phyloP scores from a whole-genome alignment of 257 asterid species.

The Plantago elongata region DNA sequence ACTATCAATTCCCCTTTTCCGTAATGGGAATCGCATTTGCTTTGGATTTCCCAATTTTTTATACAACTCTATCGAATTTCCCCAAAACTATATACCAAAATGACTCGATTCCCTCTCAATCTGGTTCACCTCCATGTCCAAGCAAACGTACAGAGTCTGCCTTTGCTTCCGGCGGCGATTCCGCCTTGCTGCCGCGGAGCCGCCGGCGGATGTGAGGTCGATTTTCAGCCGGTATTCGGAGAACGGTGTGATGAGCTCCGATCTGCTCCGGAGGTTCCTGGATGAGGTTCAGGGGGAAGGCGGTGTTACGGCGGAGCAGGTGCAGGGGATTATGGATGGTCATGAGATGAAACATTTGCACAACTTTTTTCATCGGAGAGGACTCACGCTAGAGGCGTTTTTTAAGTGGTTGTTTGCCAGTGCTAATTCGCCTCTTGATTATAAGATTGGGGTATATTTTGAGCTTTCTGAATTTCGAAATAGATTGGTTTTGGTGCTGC shows the following conservation, averaged over 20 bases:
- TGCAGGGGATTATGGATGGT: constrained; percentile 43
- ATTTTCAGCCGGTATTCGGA: constrained; percentile 43
- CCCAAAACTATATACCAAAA: background rate
- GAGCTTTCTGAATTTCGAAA: too few species aligned
- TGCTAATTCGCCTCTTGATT: constrained; percentile 50
- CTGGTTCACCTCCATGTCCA: constrained; percentile 33
- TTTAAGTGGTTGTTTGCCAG: constrained; percentile 54
- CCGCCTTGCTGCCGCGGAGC: constrained; percentile 48
- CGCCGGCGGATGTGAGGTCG: constrained; percentile 51
- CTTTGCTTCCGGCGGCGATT: constrained; percentile 71
- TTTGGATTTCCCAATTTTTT: constrained; percentile 11
- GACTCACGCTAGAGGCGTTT: constrained; percentile 40
- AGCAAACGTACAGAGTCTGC: constrained; percentile 65
- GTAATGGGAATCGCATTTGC: constrained; percentile 17
- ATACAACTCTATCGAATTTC: background rate
- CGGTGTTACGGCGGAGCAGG: constrained; percentile 48
- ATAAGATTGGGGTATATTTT: constrained; percentile 44
- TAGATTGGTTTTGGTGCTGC: background rate
- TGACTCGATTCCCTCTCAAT: background rate
- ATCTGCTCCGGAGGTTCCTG: constrained; percentile 49
- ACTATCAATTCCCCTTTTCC: background rate
- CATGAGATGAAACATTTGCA: constrained; percentile 37
- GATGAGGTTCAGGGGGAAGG: constrained; percentile 61
- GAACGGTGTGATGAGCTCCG: constrained; percentile 44
- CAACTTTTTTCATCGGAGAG: constrained; percentile 45